phyloP scores from a whole-genome alignment of 345 rosid genomes.

The Lepidium didymum region DNA sequence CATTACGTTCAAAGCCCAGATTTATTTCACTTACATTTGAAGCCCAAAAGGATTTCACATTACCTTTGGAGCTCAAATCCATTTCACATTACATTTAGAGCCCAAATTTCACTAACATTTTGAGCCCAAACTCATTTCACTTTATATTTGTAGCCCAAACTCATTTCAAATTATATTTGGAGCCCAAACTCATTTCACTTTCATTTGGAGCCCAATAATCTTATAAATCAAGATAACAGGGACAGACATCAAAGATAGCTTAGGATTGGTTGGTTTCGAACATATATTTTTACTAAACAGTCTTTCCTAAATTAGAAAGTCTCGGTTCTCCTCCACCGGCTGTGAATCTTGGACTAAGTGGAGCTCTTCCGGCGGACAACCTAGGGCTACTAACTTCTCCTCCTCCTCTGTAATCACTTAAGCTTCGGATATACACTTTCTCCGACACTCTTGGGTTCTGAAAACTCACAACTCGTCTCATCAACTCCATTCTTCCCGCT shows the following conservation, averaged over 20 bases:
- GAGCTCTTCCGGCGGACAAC: conserved; percentile 45
- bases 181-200: background rate
- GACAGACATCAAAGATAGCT: background rate
- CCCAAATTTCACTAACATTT: no score
- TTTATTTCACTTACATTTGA: no score
- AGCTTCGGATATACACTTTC: conserved; percentile 47
- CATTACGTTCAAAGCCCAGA: no score
- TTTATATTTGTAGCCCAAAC: background rate
- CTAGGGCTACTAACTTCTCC: conserved; percentile 49
- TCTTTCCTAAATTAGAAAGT: conserved; percentile 60
- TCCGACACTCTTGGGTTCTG: conserved; percentile 62
- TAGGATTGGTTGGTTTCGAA: background rate
- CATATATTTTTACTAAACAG: conserved; percentile 30
- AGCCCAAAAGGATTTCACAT: no score
- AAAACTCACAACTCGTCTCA: conserved; percentile 34
- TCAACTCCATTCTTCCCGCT: conserved; percentile 29
- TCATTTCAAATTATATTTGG: background rate
- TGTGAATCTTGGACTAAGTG: conserved; percentile 42
- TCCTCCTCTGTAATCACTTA: conserved; percentile 42
- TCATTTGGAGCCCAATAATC: background rate
- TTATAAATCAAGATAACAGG: background rate
- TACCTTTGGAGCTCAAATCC: background rate
- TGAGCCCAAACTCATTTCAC: no score
- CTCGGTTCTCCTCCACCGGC: conserved; percentile 33
- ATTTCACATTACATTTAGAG: background rate